Evolutionary conservation across 495 filamentous ascomycete species (phyloP).

Genomic region (Trichoderma orchidacearum): DNA sequence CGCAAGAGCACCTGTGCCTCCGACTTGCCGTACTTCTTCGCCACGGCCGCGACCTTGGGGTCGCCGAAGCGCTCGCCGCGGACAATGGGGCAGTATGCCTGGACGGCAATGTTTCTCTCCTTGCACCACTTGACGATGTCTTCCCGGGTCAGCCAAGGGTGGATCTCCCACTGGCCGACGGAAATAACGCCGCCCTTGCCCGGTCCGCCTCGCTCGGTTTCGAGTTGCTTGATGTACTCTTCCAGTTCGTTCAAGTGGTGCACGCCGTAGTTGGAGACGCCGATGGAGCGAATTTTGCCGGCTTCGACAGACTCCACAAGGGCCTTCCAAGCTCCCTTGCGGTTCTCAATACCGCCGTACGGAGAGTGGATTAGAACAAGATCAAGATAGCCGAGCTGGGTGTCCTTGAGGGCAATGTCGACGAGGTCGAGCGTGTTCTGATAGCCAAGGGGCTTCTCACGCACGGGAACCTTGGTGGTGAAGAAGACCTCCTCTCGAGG

Average conservation of each 20-base stretch:
- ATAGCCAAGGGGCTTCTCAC: constrained; percentile 27
- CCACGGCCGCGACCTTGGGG: constrained; percentile 40
- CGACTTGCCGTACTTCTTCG: constrained; percentile 57
- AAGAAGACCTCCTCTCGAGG: constrained; percentile 51
- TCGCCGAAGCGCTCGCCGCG: constrained; percentile 54
- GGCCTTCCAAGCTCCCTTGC: constrained; percentile 52
- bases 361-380: constrained; percentile 50
- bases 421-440: constrained; percentile 45
- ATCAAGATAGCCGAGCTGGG: constrained; percentile 48
- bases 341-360: constrained; percentile 37
- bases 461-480: constrained; percentile 46
- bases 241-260: constrained; percentile 63
- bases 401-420: constrained; percentile 32
- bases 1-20: constrained; percentile 67
- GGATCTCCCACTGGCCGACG: constrained; percentile 81
- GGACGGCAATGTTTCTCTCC: constrained; percentile 51
- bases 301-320: constrained; percentile 44
- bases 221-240: constrained; percentile 53
- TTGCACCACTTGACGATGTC: constrained; percentile 69
- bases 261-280: constrained; percentile 56
- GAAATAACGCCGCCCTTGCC: constrained; percentile 63
- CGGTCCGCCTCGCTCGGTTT: constrained; percentile 39
- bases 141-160: constrained; percentile 69
- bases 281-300: constrained; percentile 51
- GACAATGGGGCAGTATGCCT: constrained; percentile 74